Base-by-base conservation (phyloP, 2,329 filamentous ascomycete genomes). In the Arachnomyces sp. region DNA sequence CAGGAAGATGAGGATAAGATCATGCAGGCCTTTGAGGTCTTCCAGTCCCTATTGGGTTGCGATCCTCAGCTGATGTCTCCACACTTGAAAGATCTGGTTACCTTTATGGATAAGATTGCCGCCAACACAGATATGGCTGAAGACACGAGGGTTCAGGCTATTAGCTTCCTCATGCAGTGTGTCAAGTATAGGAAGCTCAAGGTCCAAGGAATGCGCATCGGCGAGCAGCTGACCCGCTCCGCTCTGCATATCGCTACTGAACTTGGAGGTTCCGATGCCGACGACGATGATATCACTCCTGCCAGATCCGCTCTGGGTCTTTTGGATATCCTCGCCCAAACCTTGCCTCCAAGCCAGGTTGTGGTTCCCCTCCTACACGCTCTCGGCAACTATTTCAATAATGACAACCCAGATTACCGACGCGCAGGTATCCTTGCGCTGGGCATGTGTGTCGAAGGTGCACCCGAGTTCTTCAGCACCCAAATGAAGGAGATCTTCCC, bases 391-490 rank as follows among this genome's bases (percentile, higher is more conserved):
- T 95, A 92, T 59, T 86, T 90, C 51, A 76, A 76, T 52, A 82
- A 79, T 57, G 66, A 74, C 44, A 77, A 93, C 56, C 76, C 88
- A 28, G 81, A 86, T 53, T 84, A 84, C 68, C 82, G 90, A 44
- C 85, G 90, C 65, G 89, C 90, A 40, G 89, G 86, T 65, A 92
- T 96, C 58, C 75, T 96, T 47, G 84, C 90, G 36, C 77, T 98
- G 4, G 90, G 90, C 44, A 93, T 90, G 71, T 90, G 86, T 53
- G 90, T 95, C 39, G 92, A 96, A 71, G 92, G 92, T 53, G 90
- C 92, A 21, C 92, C 92, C 12, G 92, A 98, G 63, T 98, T 96
- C 66, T 88, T 96, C 57, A 87, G 86, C 48, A 95, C 89, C 14
- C 92, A 98, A 66, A 78, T 96, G 47, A 75, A 83, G 56, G 77